A percentile compares a stretch with the other conserved stretches of the same genome.
Evolutionary conservation across 352 stramenopile species (phyloP).

Genomic region (Globisporangium sylvaticum): DNA sequence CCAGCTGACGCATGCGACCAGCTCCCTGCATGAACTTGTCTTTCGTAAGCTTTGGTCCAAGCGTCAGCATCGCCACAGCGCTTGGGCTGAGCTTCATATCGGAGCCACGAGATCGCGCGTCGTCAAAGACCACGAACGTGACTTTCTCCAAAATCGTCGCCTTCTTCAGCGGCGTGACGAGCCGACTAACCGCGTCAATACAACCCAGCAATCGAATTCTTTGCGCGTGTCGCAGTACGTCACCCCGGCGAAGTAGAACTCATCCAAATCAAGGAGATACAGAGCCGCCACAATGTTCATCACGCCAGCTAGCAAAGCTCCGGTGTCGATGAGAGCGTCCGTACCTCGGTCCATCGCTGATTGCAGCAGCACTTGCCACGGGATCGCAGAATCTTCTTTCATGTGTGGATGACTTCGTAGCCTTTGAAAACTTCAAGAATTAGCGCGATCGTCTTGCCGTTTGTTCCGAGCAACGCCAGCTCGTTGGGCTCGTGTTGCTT

Average conservation of each 20-base stretch:
- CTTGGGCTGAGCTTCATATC: constrained; percentile 85
- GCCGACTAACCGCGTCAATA: constrained; percentile 48
- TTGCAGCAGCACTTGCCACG: constrained; percentile 47
- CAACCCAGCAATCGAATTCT: constrained; percentile 67
- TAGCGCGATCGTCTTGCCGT: constrained; percentile 87
- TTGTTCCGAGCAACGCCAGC: constrained; percentile 53
- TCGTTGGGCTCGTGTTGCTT: constrained; percentile 55
- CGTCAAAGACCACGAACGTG: constrained; percentile 92
- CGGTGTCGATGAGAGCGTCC: constrained; percentile 83
- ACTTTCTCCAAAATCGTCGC: constrained; percentile 75
- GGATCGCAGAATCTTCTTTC: constrained; percentile 6
- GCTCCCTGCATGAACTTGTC: constrained; percentile 93
- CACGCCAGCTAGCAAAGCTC: constrained; percentile 72
- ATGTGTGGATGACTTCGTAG: constrained; percentile 28
- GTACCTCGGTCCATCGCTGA: constrained; percentile 34
- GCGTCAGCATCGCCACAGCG: constrained; percentile 72
- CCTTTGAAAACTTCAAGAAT: constrained; percentile 37
- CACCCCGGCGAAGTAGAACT: constrained; percentile 47
- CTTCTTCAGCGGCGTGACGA: constrained; percentile 43
- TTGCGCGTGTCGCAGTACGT: constrained; percentile 74
- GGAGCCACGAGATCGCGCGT: constrained; percentile 80
- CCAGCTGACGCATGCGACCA: constrained; percentile 81
- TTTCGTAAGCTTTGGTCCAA: constrained; percentile 85
- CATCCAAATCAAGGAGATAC: constrained; percentile 32
- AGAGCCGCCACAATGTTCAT: constrained; percentile 43